Base-by-base conservation (phyloP, 129 eudicot species). In the Artemisia annua region DNA sequence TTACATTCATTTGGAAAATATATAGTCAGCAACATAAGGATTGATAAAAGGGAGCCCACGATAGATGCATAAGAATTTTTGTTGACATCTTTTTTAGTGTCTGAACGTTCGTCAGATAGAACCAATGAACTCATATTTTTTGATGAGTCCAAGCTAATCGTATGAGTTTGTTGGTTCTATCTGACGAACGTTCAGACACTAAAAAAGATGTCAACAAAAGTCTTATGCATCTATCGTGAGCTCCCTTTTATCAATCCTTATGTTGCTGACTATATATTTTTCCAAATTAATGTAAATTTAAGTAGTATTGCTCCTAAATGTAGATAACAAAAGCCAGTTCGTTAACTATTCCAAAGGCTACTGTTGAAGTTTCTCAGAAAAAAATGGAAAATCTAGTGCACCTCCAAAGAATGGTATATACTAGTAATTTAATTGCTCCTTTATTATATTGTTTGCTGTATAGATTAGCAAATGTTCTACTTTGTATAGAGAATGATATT, bases 11-110 rank as follows among this genome's bases (percentile, higher is more conserved):
- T 28, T 54, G 48, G 16, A 69, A 49, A 15, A 7, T 16, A 54
- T 39, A 55, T 17, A 71, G 22, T 17, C 39, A 18, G 15, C 35
- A 51, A 20, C 24, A 76, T 24, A 54, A 24, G 22, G 63, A 76
- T 60, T 39, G 44, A 16, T 14, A 2, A 2, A 57, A 77, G 52
- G 12, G 5, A 26, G 32, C 75, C 63, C 66, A 78, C 82, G 22
- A 63, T 63, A 6, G 82, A 78, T 53, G 82, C 76, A 70, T 71
- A 70, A 19, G 81, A 52, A 26, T 11, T 18, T 55, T 39, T 70
- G 4, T 18, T 48, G 18, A 51, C 46, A 62, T 35, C 73, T 44
- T 57, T 66, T 62, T 35, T 24, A n/a, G 57, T 4, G 53, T 17
- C 28, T 46, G 30, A 3, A 68, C 7, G 16, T 16, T 22, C 18